Conservation (phyloP, 2,329 filamentous ascomycete genomes). For the Cladosporium colombiae region DNA sequence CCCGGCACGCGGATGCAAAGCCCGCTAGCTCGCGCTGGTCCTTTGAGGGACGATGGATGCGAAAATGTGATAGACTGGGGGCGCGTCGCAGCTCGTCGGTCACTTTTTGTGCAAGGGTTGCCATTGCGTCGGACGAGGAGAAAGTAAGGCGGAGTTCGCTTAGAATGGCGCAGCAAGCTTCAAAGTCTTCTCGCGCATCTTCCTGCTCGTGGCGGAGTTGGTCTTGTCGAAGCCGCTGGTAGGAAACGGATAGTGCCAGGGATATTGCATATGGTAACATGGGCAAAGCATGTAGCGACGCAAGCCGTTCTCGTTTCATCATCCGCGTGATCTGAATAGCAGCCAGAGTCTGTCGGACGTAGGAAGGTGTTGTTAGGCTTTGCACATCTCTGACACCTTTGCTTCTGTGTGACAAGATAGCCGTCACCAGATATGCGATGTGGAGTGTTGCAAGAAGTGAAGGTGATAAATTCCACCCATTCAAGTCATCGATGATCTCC, state of each 20-base stretch:
- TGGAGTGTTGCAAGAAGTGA: conserved; percentile 51
- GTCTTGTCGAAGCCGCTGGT: conserved; percentile 57
- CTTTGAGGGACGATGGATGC: conserved; percentile 26
- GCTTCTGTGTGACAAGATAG: conserved; percentile 58
- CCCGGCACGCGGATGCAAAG: conserved; percentile 16
- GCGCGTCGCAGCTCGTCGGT: conserved; percentile 34
- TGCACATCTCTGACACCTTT: conserved; percentile 42
- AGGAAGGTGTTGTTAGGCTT: conserved; percentile 48
- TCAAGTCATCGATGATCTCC: conserved; percentile 44
- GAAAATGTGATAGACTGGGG: conserved; percentile 31
- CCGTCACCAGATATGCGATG: conserved; percentile 58
- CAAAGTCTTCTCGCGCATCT: conserved; percentile 48
- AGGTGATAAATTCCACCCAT: conserved; percentile 40
- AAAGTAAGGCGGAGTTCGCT: conserved; percentile 47
- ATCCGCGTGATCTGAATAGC: conserved; percentile 54
- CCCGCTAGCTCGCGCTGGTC: conserved; percentile 15
- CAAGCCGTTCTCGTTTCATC: conserved; percentile 49
- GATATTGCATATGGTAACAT: conserved; percentile 58
- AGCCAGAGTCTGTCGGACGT: conserved; percentile 56
- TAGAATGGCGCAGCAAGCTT: conserved; percentile 47
- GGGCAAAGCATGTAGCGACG: conserved; percentile 53
- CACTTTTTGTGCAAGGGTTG: conserved; percentile 37
- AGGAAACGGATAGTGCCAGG: conserved; percentile 57
- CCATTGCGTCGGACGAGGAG: conserved; percentile 51
- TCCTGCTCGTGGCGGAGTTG: conserved; percentile 51